Evolutionary conservation across 768 basidiomycete genomes (phyloP), one percentile per base, ranked within the genome.

Genomic region (Mycena maculata): DNA sequence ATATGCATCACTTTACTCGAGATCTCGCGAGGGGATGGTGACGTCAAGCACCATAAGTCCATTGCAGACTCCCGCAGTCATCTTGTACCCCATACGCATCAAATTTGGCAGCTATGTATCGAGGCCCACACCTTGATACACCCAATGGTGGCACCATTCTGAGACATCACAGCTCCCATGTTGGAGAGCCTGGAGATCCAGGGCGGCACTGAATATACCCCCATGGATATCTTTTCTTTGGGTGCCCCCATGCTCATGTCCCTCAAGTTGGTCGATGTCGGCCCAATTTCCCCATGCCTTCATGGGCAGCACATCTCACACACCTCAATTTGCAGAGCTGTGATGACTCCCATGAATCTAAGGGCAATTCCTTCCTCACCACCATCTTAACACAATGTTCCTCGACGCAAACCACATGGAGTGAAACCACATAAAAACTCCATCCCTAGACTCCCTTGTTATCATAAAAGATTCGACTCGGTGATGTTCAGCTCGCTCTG

Each of bases 171-270:
- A 0, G 53, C 30, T 5, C 33, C 53, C 1, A 28, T 8, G 38
- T 48, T 55, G 41, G 52, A 63, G 44, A 27, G 47, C 25, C 53
- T 63, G 9, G 52, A 63, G 31, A 16, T 63, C 12, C 4, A 47
- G 25, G 18, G 30, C 23, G 27, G 27, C 3, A n/a, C 20, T 30
- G 2, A 13, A 16, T 20, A 33, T 10, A 8, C 0, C 30, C 15
- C 10, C 12, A 18, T 47, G 7, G 23, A 63, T n/a, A n/a, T 55
- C 7, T 63, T 55, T 23, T 36, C 31, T 15, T n/a, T 23, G 1
- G 44, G 53, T 3, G 10, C 50, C 12, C 44, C 49, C 18, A 39
- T 11, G 16, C 28, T 55, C 31, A 41, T 1, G 0, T 54, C 27
- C 10, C 9, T 55, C 25, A 47, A 48, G 31, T 16, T 36, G 5